Conservation (phyloP, 345 rosid genomes). For the Kandelia obovata region DNA sequence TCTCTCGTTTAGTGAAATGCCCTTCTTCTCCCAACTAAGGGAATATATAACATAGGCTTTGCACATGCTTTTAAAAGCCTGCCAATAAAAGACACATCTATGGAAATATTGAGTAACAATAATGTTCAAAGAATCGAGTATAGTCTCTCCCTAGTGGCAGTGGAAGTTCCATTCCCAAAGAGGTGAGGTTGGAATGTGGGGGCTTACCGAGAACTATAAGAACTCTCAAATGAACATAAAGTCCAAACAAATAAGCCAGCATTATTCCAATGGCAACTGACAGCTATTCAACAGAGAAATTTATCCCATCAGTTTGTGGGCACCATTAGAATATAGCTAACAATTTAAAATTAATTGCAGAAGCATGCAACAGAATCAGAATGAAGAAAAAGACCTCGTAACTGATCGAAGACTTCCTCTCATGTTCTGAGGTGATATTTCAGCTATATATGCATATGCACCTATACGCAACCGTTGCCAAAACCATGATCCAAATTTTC, state of each 20-base stretch:
- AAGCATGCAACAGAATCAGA: neutral
- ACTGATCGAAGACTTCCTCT: constrained; percentile 68
- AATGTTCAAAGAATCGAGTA: neutral
- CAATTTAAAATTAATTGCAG: neutral
- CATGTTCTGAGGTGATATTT: constrained; percentile 73
- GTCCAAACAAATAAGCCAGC: constrained; percentile 85
- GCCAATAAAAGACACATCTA: no score
- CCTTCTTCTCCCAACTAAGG: no score
- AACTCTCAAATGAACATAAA: constrained; percentile 78
- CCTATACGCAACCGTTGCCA: constrained; percentile 30
- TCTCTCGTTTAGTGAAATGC: no score
- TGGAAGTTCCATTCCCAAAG: neutral
- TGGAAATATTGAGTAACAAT: no score
- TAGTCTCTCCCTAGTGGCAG: neutral
- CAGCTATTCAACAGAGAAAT: constrained; percentile 46
- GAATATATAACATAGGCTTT: no score
- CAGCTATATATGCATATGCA: constrained; percentile 76
- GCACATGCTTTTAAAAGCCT: no score
- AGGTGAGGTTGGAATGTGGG: constrained; percentile 7
- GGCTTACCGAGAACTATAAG: constrained; percentile 84
- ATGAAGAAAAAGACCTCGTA: constrained; percentile 45
- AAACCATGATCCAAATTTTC: neutral
- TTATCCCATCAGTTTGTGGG: neutral
- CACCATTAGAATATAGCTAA: neutral
- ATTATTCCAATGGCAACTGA: constrained; percentile 90